phyloP scores from a whole-genome alignment of 169 alveolate species.

The Eimeria praecox region DNA sequence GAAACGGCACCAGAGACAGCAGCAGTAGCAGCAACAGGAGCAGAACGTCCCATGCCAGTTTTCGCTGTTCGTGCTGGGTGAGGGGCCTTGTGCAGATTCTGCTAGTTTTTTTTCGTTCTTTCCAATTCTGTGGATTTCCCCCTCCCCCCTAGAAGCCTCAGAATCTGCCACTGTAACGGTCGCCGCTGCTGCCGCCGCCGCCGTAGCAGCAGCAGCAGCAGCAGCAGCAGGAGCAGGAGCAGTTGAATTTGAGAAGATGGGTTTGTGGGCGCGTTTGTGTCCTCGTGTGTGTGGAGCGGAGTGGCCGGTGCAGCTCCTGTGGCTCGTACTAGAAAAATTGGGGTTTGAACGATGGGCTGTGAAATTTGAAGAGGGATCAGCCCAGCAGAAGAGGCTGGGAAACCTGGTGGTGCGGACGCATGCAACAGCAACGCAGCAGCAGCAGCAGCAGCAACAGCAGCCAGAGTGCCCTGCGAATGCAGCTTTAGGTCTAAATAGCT shows the following conservation, averaged over 20 bases:
- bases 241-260: constrained; percentile 36
- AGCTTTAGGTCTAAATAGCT: constrained; percentile 10
- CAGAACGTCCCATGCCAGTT: background rate
- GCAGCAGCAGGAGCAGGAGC: constrained; percentile 53
- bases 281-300: constrained; percentile 75
- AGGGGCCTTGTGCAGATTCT: constrained; percentile 4
- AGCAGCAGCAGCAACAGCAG: constrained; percentile 49
- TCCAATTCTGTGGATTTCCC: background rate
- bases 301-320: constrained; percentile 67
- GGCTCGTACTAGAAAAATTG: background rate
- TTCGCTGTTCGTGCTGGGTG: background rate
- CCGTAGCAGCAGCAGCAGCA: constrained; percentile 14
- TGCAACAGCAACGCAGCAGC: constrained; percentile 18
- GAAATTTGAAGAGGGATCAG: background rate
- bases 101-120: background rate
- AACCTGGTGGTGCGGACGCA: constrained; percentile 64
- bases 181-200: background rate
- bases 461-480: constrained; percentile 63
- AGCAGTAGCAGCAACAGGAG: constrained; percentile 56
- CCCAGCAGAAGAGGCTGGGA: constrained; percentile 59
- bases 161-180: background rate
- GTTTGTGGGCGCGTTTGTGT: constrained; percentile 75
- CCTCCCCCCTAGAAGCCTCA: background rate
- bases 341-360: background rate
- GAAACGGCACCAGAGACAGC: constrained; percentile 7